Base-by-base conservation (phyloP, 805 yeast genomes). In the Kodamaea neixiangensis region DNA sequence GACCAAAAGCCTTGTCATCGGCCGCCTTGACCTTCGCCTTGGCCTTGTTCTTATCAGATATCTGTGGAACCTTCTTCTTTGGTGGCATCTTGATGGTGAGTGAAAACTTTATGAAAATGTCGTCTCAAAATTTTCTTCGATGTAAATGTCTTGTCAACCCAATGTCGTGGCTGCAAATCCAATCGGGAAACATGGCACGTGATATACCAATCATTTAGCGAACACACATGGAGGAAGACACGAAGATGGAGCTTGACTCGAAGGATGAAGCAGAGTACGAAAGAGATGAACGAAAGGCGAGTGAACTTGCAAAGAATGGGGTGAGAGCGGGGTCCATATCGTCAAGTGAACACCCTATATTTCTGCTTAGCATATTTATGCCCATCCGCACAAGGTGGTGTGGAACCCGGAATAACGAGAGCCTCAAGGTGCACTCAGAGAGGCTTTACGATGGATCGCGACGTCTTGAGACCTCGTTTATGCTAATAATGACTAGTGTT, bases 1-100 rank as follows among this genome's bases (percentile, higher is more conserved):
- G 76, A 52, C 99, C 99, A 66, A 94, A 94, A 2, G 97, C 89
- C 73, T 89, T 92, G 71, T 94, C 86, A 29, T 79, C 98, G 55
- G 85, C 85, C 50, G 81, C 75, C 62, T 81, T 77, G 63, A 82
- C 81, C 60, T 75, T 77, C 59, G 80, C 78, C 75, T 86, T 85
- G 48, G 81, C 82, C 72, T 87, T 87, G 63, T 83, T 82, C 64
- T 81, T 81, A 58, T 80, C 83, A 2, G 68, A 63, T n/a, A 52
- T 73, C 78, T 61, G 78, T 71, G 64, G 78, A 66, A 64, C 77
- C 63, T 80, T 80, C 74, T 86, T 89, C 77, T 88, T 88, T 66
- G 97, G 94, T 50, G 93, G 91, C 96, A 88, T 87, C 39, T 52
- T 67, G 44, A 25, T 42, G 42, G 29, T 44, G 7, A 34, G 19